phyloP scores from a whole-genome alignment of 768 basidiomycete species.

The Pilatotrama ljubarskyi region DNA sequence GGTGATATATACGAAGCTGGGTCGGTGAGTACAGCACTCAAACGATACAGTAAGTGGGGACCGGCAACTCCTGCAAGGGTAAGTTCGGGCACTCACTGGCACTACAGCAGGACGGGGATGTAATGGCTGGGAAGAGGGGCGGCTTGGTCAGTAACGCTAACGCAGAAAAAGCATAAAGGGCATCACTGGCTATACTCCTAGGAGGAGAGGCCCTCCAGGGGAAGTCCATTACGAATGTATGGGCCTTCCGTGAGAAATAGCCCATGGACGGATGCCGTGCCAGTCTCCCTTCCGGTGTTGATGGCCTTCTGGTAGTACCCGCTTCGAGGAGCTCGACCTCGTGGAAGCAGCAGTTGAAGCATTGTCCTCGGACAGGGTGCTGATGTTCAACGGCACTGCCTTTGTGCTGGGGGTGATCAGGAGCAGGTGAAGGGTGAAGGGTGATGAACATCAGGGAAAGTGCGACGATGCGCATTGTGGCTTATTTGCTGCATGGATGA shows the following conservation, averaged over 20 bases:
- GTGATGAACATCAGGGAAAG: not conserved
- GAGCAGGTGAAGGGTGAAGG: not conserved
- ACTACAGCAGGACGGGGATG: no score
- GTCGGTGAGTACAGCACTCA: no score
- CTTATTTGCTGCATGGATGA: not conserved
- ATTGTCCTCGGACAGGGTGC: not conserved
- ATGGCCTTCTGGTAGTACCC: not conserved
- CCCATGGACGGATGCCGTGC: conserved; percentile 1
- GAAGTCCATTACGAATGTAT: not conserved
- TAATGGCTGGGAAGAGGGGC: no score
- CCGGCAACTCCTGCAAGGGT: no score
- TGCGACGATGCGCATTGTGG: not conserved
- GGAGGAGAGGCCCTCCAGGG: no score
- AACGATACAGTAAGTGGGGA: no score
- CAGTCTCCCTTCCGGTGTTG: not conserved
- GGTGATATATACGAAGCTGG: no score
- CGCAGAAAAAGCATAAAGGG: no score
- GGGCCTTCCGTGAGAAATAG: conserved; percentile 1
- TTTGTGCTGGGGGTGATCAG: not conserved
- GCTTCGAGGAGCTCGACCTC: not conserved
- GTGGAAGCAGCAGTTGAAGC: not conserved
- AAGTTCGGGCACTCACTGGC: no score
- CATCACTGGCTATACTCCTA: no score
- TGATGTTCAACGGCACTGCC: not conserved
- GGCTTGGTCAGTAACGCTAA: no score